These are phyloP conservation scores for Hyphodiscus hymeniophilus DNA, from an alignment of 495 filamentous ascomycete genomes.

Conservation along the genomic window DNA sequence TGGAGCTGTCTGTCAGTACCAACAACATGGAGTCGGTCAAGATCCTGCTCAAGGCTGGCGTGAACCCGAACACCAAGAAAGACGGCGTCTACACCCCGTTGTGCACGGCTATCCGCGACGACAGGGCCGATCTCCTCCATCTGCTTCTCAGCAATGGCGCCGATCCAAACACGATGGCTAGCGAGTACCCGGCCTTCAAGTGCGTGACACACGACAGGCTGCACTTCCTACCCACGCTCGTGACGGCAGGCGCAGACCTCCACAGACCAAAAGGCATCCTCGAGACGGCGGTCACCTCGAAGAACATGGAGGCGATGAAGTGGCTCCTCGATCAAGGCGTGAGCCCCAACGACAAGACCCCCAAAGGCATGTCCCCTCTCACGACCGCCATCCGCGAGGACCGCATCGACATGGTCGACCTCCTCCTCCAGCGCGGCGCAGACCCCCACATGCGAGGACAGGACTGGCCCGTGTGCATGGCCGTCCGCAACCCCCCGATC, in stretches of 20 bases:
- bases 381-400: slow-evolving; percentile 45
- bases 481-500: slow-evolving; percentile 36
- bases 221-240: slow-evolving; percentile 38
- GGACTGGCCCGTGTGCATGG: slow-evolving; percentile 50
- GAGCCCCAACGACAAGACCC: slow-evolving; percentile 39
- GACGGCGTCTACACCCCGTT: slow-evolving; percentile 49
- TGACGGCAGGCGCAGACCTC: slow-evolving; percentile 42
- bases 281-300: slow-evolving; percentile 44
- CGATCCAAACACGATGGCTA: slow-evolving; percentile 41
- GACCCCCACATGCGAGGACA: slow-evolving; percentile 42
- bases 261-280: slow-evolving; percentile 43
- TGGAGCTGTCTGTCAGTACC: slow-evolving; percentile 39
- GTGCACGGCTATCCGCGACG: slow-evolving; percentile 47
- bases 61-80: slow-evolving; percentile 45
- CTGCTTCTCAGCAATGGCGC: slow-evolving; percentile 41
- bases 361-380: slow-evolving; percentile 39
- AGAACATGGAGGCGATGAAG: slow-evolving; percentile 37
- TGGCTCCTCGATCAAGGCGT: slow-evolving; percentile 41
- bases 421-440: slow-evolving; percentile 41
- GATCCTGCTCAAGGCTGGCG: slow-evolving; percentile 41
- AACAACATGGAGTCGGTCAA: slow-evolving; percentile 41
- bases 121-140: slow-evolving; percentile 40
- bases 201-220: slow-evolving; percentile 45
- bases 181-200: slow-evolving; percentile 48
- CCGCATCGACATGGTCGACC: slow-evolving; percentile 35